Evolutionary conservation across 108 stramenopile species (phyloP), one percentile per base, ranked within the genome.

Genomic region (Cylindrotheca fusiformis): DNA sequence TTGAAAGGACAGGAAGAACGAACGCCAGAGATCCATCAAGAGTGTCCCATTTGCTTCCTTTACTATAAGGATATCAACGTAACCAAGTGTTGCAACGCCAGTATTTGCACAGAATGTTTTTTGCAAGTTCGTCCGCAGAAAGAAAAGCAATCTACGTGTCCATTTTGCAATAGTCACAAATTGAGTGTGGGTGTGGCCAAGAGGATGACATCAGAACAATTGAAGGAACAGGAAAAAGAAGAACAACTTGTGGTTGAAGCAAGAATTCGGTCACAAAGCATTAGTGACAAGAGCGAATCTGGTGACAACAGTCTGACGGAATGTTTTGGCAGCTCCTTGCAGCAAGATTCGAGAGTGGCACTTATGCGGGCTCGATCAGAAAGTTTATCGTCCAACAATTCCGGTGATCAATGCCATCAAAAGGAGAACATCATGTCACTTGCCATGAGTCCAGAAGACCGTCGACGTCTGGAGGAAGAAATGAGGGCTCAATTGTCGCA

Each of bases 1-100:
- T 66, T 77, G 47, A 74, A 71, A 51, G 91, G 91, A 33, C 23
- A 59, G 10, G 90, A 92, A 53, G 54, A 56, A 25, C 25, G 46
- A 23, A 47, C 52, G 6, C 28, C 70, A 25, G 67, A 68, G 31
- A 52, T 67, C n/a, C 74, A 82, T 50, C 66, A 72, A 17, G 93
- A 94, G 74, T 94, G 93, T 75, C 93, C 90, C 54, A 94, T 94
- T 65, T 94, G 93, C 62, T 94, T 94, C 76, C 64, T 91, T 72
- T 72, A 81, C 59, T 94, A 84, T 66, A 47, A 52, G 10, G 66
- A 75, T 60, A 61, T 77, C 33, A 95, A 95, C 63, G 51, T 67
- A 3, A 84, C 94, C 55, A 79, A 75, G 32, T 95, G 94, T 71
- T 95, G 94, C 60, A 60, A 76, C 51, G 88, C 90, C 25, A 58